A percentile compares a stretch with the other conserved stretches of the same genome.
These are phyloP conservation scores for Gloeophyllum trabeum DNA, from an alignment of 768 basidiomycete species.

Conservation along the genomic window DNA sequence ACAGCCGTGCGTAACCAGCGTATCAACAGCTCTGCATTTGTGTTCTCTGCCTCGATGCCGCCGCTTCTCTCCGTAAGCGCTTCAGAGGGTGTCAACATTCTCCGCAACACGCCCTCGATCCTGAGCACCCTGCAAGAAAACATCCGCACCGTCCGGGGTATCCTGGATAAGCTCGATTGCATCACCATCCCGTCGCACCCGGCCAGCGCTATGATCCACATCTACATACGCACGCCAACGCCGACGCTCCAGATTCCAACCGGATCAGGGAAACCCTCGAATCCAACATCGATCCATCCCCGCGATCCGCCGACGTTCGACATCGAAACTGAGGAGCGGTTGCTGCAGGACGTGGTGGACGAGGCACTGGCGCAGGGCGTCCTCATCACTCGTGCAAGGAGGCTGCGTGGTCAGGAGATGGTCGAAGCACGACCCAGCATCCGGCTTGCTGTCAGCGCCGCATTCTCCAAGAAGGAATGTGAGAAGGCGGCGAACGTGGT, in stretches of 20 bases:
- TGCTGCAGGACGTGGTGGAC: conserved; percentile 90
- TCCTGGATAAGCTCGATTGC: conserved; percentile 75
- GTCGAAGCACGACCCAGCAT: conserved; percentile 77
- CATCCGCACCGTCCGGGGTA: conserved; percentile 58
- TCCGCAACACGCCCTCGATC: conserved; percentile 66
- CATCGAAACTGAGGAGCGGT: conserved; percentile 56
- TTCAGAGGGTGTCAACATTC: conserved; percentile 74
- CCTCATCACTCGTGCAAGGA: conserved; percentile 74
- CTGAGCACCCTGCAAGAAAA: conserved; percentile 76
- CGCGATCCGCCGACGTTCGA: conserved; percentile 39
- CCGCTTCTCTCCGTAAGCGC: conserved; percentile 80
- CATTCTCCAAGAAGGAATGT: conserved; percentile 78
- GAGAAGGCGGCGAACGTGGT: conserved; percentile 79
- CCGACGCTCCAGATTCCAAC: conserved; percentile 13
- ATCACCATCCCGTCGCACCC: conserved; percentile 82
- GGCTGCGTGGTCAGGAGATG: conserved; percentile 76
- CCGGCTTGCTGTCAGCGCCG: conserved; percentile 70
- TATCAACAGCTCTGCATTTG: conserved; percentile 91
- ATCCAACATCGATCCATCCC: conserved; percentile 34
- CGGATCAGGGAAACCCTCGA: conserved; percentile 28
- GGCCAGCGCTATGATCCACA: conserved; percentile 81
- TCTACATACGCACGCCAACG: conserved; percentile 41
- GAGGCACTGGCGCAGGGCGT: conserved; percentile 75
- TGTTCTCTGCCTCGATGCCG: conserved; percentile 94
- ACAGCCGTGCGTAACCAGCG: conserved; percentile 34